phyloP scores from a whole-genome alignment of 768 basidiomycete species.

The Pleurotus djamor region DNA sequence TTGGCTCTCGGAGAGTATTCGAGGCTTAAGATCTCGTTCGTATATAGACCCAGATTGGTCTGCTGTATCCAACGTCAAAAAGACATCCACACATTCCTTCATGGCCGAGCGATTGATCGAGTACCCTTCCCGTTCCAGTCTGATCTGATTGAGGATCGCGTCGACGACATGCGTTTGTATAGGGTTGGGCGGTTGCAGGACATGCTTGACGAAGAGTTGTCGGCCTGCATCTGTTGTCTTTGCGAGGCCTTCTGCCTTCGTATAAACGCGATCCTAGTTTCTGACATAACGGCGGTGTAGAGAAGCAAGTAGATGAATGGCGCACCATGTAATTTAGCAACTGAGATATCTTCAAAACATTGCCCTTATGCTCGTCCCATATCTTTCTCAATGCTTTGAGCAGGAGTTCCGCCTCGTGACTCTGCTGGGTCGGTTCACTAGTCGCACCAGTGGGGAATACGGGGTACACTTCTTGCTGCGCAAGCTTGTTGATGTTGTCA shows the following conservation, averaged over 20 bases:
- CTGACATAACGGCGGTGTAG: background rate
- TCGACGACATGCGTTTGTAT: slow-evolving; percentile 82
- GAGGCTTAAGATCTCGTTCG: slow-evolving; percentile 80
- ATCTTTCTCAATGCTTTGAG: slow-evolving; percentile 80
- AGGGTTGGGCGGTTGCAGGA: slow-evolving; percentile 59
- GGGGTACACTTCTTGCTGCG: slow-evolving; percentile 73
- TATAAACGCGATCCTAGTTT: slow-evolving; percentile 86
- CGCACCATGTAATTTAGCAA: slow-evolving; percentile 95
- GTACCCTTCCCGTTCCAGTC: slow-evolving; percentile 89
- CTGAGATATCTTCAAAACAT: slow-evolving; percentile 85
- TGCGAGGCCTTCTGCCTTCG: slow-evolving; percentile 70
- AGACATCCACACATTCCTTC: slow-evolving; percentile 84
- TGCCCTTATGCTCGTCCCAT: slow-evolving; percentile 92
- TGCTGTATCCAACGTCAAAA: slow-evolving; percentile 62
- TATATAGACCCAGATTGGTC: slow-evolving; percentile 63
- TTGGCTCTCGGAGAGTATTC: slow-evolving; percentile 74
- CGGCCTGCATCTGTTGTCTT: slow-evolving; percentile 82
- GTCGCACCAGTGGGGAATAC: slow-evolving; percentile 74
- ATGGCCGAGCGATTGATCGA: slow-evolving; percentile 90
- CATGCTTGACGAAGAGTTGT: slow-evolving; percentile 77
- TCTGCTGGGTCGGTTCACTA: slow-evolving; percentile 69
- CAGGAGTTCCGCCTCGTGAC: slow-evolving; percentile 81
- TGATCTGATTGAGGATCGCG: slow-evolving; percentile 85
- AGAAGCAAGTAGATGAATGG: slow-evolving; percentile 12
- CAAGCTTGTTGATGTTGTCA: slow-evolving; percentile 81